Conservation (phyloP, 2,329 filamentous ascomycete genomes). For the Xenosphaeropsis pyriputrescens region DNA sequence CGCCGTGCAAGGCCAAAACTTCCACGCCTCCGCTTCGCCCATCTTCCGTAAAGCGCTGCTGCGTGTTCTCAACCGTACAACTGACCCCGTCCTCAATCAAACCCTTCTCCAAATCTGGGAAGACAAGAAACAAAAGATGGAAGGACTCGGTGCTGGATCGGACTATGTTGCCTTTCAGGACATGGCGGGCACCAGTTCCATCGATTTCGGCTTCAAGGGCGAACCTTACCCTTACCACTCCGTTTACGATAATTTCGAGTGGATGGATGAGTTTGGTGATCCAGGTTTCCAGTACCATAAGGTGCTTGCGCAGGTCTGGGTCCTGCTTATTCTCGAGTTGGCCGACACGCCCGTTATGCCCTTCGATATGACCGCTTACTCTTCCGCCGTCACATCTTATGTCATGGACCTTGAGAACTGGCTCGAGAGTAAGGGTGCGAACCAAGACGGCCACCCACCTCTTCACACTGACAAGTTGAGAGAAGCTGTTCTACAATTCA, state of each 20-base stretch:
- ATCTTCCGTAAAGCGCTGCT: conserved; percentile 59
- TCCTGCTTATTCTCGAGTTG: conserved; percentile 72
- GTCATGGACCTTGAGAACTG: conserved; percentile 53
- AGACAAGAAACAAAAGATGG: conserved; percentile 41
- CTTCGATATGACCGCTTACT: conserved; percentile 67
- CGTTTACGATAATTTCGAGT: conserved; percentile 81
- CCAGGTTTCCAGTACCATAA: conserved; percentile 72
- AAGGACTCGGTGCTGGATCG: conserved; percentile 56
- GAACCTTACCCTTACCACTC: conserved; percentile 58
- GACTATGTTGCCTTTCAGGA: conserved; percentile 88
- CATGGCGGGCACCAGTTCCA: conserved; percentile 73
- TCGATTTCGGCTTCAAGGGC: conserved; percentile 71
- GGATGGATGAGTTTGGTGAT: conserved; percentile 70
- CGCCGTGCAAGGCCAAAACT: conserved; percentile 60
- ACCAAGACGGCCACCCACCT: conserved; percentile 27
- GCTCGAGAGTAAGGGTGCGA: conserved; percentile 38
- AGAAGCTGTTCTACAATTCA: conserved; percentile 47
- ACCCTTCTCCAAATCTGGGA: conserved; percentile 69
- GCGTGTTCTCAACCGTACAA: conserved; percentile 59
- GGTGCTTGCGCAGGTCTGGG: conserved; percentile 64
- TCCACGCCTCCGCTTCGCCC: conserved; percentile 70
- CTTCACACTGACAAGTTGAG: conserved; percentile 31
- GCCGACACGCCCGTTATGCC: conserved; percentile 70
- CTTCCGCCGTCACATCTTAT: conserved; percentile 47
- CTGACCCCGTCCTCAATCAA: conserved; percentile 56